These are phyloP conservation scores for Pterocarpus macrocarpus DNA, from an alignment of 306 rosid genomes.

Conservation along the genomic window DNA sequence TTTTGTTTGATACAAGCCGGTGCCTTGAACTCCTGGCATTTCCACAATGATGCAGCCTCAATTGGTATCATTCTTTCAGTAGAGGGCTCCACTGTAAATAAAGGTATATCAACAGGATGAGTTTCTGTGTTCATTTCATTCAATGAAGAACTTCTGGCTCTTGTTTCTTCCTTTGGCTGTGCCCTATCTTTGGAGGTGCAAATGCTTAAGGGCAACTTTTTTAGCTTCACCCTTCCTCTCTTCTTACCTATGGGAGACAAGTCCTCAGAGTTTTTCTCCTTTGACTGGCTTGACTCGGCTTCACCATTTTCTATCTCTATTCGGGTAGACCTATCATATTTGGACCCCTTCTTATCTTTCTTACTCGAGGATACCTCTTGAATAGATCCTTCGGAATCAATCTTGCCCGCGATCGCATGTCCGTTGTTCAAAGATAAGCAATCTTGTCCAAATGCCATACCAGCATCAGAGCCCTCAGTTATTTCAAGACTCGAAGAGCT, in stretches of 20 bases:
- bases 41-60: slow-evolving; percentile 72
- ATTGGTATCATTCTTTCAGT: slow-evolving; percentile 65
- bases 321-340: slow-evolving; percentile 57
- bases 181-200: slow-evolving; percentile 70
- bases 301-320: slow-evolving; percentile 59
- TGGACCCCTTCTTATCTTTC: slow-evolving; percentile 56
- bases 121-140: slow-evolving; percentile 58
- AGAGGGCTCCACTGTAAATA: slow-evolving; percentile 65
- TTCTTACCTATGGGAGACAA: slow-evolving; percentile 61
- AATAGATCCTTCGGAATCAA: slow-evolving; percentile 58
- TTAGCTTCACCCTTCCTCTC: slow-evolving; percentile 92
- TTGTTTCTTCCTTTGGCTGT: slow-evolving; percentile 63
- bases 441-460: slow-evolving; percentile 49
- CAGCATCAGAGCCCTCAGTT: slow-evolving; percentile 59
- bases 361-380: slow-evolving; percentile 60
- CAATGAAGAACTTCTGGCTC: slow-evolving; percentile 47
- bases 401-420: slow-evolving; percentile 55
- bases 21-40: slow-evolving; percentile 78
- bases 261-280: slow-evolving; percentile 66
- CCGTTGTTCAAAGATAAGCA: slow-evolving; percentile 63
- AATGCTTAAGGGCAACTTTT: slow-evolving; percentile 78
- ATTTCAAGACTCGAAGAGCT: slow-evolving; percentile 57
- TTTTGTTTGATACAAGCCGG: slow-evolving; percentile 70
- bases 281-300: slow-evolving; percentile 72
- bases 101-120: slow-evolving; percentile 54